Conservation (phyloP, 352 stramenopile genomes). For the Pythium vanterpoolii region DNA sequence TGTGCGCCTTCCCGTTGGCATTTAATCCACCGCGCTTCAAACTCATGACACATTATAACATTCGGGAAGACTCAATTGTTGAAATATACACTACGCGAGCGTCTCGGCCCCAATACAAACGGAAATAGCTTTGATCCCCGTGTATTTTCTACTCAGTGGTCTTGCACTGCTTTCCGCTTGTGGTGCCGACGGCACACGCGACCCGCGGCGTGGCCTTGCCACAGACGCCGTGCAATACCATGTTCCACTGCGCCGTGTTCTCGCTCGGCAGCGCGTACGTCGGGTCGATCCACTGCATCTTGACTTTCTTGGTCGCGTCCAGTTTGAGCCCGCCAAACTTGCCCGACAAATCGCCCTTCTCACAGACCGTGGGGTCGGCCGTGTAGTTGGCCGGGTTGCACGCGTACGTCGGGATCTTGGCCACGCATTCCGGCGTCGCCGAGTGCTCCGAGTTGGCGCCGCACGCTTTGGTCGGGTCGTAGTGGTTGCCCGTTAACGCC, state of each 20-base stretch:
- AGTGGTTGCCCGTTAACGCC: conserved; percentile 30
- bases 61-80: too few relatives aligned
- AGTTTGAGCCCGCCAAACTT: conserved; percentile 30
- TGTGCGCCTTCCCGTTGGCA: too few relatives aligned
- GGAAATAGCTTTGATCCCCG: neutral
- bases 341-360: conserved; percentile 32
- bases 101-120: neutral
- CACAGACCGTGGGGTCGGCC: conserved; percentile 17
- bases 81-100: neutral
- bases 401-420: conserved; percentile 25
- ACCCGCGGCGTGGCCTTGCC: conserved; percentile 30
- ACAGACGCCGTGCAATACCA: conserved; percentile 35
- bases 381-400: conserved; percentile 29
- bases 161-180: neutral
- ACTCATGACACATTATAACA: too few relatives aligned
- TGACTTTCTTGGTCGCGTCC: conserved; percentile 13
- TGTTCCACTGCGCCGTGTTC: conserved; percentile 36
- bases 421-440: conserved; percentile 12
- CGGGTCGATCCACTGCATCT: conserved; percentile 17
- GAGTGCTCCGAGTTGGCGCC: conserved; percentile 29
- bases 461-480: conserved; percentile 30
- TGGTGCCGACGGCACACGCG: conserved; percentile 23
- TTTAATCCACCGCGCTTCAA: too few relatives aligned
- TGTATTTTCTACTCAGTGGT: neutral
- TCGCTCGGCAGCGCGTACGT: conserved; percentile 28